Evolutionary conservation across 768 basidiomycete genomes (phyloP).

Genomic region (Coprinellus aureogranulatus): DNA sequence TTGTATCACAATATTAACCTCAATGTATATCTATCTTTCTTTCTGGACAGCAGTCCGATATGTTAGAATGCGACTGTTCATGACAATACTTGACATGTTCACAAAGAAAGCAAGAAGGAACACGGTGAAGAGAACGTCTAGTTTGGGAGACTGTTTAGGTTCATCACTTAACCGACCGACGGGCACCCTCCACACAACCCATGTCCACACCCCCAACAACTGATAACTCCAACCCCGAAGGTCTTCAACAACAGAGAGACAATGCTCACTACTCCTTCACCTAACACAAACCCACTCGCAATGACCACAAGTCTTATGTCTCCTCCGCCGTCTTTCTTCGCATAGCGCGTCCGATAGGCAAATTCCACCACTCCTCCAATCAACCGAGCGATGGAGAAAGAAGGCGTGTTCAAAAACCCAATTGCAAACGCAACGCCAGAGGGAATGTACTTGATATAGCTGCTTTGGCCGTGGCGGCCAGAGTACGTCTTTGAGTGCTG

Average conservation of each 20-base stretch:
- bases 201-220: conserved; percentile 85
- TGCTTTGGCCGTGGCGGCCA: conserved; percentile 37
- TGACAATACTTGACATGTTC: too few relatives aligned
- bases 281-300: conserved; percentile 93
- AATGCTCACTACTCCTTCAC: conserved; percentile 89
- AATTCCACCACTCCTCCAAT: conserved; percentile 85
- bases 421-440: conserved; percentile 95
- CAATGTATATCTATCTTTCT: too few relatives aligned
- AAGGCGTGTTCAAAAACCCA: conserved; percentile 93
- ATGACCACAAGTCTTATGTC: conserved; percentile 81
- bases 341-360: conserved; percentile 53
- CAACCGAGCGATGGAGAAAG: conserved; percentile 88
- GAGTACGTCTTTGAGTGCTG: conserved; percentile 66
- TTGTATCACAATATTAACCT: too few relatives aligned
- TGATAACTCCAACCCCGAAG: conserved; percentile 67
- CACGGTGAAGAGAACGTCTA: too few relatives aligned
- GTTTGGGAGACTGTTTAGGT: too few relatives aligned
- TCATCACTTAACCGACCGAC: conserved; percentile 22
- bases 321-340: conserved; percentile 34
- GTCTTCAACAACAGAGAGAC: conserved; percentile 72
- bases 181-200: conserved; percentile 73
- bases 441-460: conserved; percentile 77
- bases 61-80: too few relatives aligned
- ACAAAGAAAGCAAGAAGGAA: too few relatives aligned
- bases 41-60: too few relatives aligned